Evolutionary conservation across 768 basidiomycete genomes (phyloP).

Genomic region (Mycena floridula): DNA sequence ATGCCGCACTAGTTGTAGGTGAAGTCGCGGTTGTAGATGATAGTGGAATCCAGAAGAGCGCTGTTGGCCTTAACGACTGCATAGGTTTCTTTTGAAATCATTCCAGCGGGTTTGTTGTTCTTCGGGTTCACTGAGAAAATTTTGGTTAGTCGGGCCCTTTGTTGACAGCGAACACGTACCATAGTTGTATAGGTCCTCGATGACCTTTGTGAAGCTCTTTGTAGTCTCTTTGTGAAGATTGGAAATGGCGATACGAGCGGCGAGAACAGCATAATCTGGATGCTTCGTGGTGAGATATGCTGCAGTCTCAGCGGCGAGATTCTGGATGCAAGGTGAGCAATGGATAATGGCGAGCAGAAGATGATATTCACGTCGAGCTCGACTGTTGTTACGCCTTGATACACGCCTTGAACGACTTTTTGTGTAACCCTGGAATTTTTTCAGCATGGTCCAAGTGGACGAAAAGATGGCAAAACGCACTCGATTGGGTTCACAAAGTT

Average conservation of each 20-base stretch:
- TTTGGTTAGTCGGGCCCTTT: not conserved
- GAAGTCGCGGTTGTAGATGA: constrained; percentile 98
- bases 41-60: constrained; percentile 80
- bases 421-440: constrained; percentile 62
- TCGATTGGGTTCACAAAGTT: constrained; percentile 93
- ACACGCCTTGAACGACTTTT: constrained; percentile 91
- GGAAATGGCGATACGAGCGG: constrained; percentile 97
- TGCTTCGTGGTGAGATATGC: constrained; percentile 96
- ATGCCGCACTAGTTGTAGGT: constrained; percentile 83
- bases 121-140: constrained; percentile 78
- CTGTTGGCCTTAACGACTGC: constrained; percentile 77
- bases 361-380: constrained; percentile 32
- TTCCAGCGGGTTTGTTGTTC: constrained; percentile 77
- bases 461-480: constrained; percentile 35
- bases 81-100: constrained; percentile 90
- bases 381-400: constrained; percentile 93
- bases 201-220: constrained; percentile 90
- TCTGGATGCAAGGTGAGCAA: constrained; percentile 37
- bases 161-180: constrained; percentile 36
- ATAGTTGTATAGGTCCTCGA: constrained; percentile 87
- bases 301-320: constrained; percentile 94
- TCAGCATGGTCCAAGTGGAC: constrained; percentile 1
- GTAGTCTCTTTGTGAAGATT: constrained; percentile 99
- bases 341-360: constrained; percentile 4
- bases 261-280: constrained; percentile 97